These are phyloP conservation scores for Gossypium anomalum DNA, from an alignment of 345 rosid species.

Conservation along the genomic window DNA sequence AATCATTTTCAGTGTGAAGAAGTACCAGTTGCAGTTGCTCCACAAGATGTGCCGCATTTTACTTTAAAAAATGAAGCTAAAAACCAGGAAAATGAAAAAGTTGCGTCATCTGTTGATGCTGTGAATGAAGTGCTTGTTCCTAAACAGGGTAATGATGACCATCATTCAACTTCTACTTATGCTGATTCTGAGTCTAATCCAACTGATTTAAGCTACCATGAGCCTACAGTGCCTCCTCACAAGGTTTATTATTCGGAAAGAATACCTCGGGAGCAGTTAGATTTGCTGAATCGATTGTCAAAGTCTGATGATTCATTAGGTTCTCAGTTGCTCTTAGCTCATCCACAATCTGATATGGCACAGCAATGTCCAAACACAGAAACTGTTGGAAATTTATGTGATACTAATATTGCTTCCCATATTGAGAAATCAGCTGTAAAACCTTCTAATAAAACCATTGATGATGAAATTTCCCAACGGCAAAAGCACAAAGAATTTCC, in stretches of 20 bases:
- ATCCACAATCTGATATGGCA: slow-evolving; percentile 37
- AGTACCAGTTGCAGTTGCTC: slow-evolving; percentile 28
- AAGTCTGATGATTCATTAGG: slow-evolving; percentile 73
- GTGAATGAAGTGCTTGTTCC: slow-evolving; percentile 37
- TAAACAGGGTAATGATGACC: slow-evolving; percentile 9
- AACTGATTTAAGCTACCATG: slow-evolving; percentile 46
- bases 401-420: slow-evolving; percentile 17
- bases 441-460: slow-evolving; percentile 28
- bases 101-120: slow-evolving; percentile 38
- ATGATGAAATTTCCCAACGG: slow-evolving; percentile 34
- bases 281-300: slow-evolving; percentile 56
- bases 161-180: slow-evolving; percentile 6
- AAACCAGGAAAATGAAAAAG: slow-evolving; percentile 31
- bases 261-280: slow-evolving; percentile 65
- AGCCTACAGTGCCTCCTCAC: slow-evolving; percentile 41
- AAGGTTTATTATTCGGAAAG: slow-evolving; percentile 72
- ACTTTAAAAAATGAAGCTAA: slow-evolving; percentile 30
- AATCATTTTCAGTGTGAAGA: slow-evolving; percentile 35
- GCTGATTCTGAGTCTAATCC: slow-evolving; percentile 45
- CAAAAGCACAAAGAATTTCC: slow-evolving; percentile 42
- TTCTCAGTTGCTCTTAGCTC: slow-evolving; percentile 56
- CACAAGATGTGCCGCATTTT: slow-evolving; percentile 27
- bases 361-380: slow-evolving; percentile 41
- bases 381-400: slow-evolving; percentile 37
- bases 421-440: slow-evolving; percentile 26